phyloP scores from a whole-genome alignment of 2,329 filamentous ascomycete genomes.

The Verticillium isaacii region DNA sequence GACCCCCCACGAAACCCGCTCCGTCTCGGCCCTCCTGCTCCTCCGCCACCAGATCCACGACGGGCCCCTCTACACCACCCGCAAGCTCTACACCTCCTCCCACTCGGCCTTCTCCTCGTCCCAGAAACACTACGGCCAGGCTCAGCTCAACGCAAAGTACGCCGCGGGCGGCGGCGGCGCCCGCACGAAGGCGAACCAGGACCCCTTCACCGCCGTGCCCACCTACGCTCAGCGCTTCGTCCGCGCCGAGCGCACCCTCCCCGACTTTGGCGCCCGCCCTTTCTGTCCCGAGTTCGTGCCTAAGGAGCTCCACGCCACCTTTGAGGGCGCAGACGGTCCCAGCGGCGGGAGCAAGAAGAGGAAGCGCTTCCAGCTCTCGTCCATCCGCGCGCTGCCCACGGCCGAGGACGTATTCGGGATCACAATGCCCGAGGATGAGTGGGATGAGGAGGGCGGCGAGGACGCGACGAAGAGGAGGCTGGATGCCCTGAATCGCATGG shows the following conservation, averaged over 20 bases:
- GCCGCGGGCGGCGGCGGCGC: conserved; percentile 24
- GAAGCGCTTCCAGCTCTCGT: conserved; percentile 41
- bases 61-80: conserved; percentile 48
- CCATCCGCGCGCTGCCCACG: conserved; percentile 41
- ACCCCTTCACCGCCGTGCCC: conserved; percentile 55
- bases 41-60: conserved; percentile 53
- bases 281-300: conserved; percentile 52
- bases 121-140: conserved; percentile 46
- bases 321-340: conserved; percentile 40
- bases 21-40: conserved; percentile 47
- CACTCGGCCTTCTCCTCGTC: conserved; percentile 30
- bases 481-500: conserved; percentile 40
- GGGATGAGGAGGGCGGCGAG: conserved; percentile 19
- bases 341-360: conserved; percentile 15
- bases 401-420: conserved; percentile 47
- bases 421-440: conserved; percentile 8
- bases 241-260: conserved; percentile 45
- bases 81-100: conserved; percentile 31
- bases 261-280: conserved; percentile 46
- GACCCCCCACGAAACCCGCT: conserved; percentile 36
- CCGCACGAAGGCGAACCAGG: conserved; percentile 49
- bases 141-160: conserved; percentile 54
- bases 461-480: conserved; percentile 30
- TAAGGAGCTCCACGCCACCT: conserved; percentile 47
- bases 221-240: conserved; percentile 53